A percentile compares a stretch with the other conserved stretches of the same genome.
These are phyloP conservation scores for Ettlia oleoabundans DNA, from an alignment of 139 green algal genomes.

Conservation along the genomic window DNA sequence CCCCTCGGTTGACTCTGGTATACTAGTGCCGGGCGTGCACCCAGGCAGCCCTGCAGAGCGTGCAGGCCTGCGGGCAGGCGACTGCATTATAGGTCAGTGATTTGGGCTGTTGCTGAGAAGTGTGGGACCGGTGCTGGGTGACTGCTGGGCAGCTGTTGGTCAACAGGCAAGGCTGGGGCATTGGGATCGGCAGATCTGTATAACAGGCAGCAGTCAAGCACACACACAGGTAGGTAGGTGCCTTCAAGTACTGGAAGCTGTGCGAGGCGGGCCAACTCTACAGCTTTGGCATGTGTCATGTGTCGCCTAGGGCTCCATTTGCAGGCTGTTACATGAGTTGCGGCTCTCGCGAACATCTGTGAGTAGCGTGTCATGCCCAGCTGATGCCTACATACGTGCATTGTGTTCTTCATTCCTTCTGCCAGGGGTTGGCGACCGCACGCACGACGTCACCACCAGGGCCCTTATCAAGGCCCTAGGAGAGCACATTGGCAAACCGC, in stretches of 20 bases:
- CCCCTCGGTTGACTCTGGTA: conserved; percentile 50
- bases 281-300: too few relatives aligned
- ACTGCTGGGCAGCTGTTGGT: neutral
- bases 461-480: conserved; percentile 52
- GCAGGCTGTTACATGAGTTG: too few relatives aligned
- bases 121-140: neutral
- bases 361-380: too few relatives aligned
- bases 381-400: too few relatives aligned
- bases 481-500: conserved; percentile 50
- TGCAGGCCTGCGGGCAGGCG: conserved; percentile 64
- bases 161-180: neutral
- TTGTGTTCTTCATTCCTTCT: too few relatives aligned
- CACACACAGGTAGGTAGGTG: too few relatives aligned
- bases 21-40: conserved; percentile 64
- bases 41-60: conserved; percentile 61
- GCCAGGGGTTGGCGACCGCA: conserved; percentile 39
- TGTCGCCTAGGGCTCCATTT: too few relatives aligned
- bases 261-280: too few relatives aligned
- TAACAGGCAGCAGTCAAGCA: too few relatives aligned
- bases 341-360: too few relatives aligned
- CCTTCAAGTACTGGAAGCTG: too few relatives aligned
- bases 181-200: too few relatives aligned
- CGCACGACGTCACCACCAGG: conserved; percentile 41
- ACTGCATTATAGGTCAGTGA: conserved; percentile 67
- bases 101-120: neutral